These are phyloP conservation scores for Morella rubra DNA, from an alignment of 306 rosid species.

Conservation along the genomic window DNA sequence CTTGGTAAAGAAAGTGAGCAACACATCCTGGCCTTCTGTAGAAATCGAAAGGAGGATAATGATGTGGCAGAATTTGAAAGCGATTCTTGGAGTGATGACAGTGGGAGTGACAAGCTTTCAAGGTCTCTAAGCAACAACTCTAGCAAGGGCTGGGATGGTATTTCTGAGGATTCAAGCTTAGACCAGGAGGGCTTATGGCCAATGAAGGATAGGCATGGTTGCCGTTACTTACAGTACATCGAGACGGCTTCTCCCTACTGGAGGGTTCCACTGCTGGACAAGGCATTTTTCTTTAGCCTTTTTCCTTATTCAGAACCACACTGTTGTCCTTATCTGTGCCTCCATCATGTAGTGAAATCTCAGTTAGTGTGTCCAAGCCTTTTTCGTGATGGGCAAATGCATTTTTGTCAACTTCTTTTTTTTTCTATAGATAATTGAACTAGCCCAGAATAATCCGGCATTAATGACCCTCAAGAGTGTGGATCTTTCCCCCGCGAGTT, in stretches of 20 bases:
- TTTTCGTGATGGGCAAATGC: background rate
- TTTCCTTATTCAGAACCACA: background rate
- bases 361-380: background rate
- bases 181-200: conserved; percentile 61
- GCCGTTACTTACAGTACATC: conserved; percentile 50
- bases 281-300: conserved; percentile 43
- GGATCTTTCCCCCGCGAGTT: conserved; percentile 84
- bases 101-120: conserved; percentile 63
- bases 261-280: conserved; percentile 62
- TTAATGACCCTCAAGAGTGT: conserved; percentile 64
- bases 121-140: conserved; percentile 63
- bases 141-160: conserved; percentile 66
- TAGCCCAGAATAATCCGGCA: conserved; percentile 53
- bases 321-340: background rate
- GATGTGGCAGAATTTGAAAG: conserved; percentile 57
- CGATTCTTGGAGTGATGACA: conserved; percentile 78
- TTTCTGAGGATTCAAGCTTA: conserved; percentile 59
- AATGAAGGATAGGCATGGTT: conserved; percentile 54
- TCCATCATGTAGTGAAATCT: background rate
- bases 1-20: background rate
- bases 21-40: conserved; percentile 12
- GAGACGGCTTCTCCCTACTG: conserved; percentile 64
- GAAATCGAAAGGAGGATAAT: conserved; percentile 42
- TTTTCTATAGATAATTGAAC: conserved; percentile 53
- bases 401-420: background rate